Conservation (phyloP, 345 rosid species). For the Hibiscus syriacus region DNA sequence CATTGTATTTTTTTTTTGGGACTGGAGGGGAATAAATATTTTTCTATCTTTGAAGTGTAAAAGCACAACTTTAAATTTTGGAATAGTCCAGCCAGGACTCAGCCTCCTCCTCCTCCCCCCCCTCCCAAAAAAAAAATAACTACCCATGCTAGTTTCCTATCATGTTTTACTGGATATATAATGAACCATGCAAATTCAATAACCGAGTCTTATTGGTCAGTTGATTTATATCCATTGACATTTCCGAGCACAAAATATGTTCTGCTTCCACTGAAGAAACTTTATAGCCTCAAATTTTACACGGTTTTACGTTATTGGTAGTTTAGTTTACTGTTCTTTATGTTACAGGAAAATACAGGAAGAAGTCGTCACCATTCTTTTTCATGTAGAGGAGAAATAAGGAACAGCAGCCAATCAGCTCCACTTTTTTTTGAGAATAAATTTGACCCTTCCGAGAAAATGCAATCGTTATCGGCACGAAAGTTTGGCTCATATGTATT, state of each 20-base stretch:
- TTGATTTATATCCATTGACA: not conserved
- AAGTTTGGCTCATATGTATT: conserved; percentile 73
- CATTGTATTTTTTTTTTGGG: not conserved
- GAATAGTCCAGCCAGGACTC: not conserved
- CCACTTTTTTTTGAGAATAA: conserved; percentile 61
- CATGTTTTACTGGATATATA: not conserved
- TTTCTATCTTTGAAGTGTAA: not conserved
- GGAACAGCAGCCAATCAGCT: conserved; percentile 60
- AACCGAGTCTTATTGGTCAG: not conserved
- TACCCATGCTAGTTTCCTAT: not conserved
- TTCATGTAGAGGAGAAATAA: conserved; percentile 32
- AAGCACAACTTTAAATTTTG: not conserved
- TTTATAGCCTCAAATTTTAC: conserved; percentile 10
- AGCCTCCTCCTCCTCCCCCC: not conserved
- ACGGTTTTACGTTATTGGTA: not conserved
- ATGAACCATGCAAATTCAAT: not conserved
- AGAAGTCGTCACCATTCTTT: conserved; percentile 28
- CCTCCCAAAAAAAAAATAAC: no score
- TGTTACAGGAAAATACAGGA: conserved; percentile 44
- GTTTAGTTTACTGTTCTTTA: not conserved
- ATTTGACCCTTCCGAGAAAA: conserved; percentile 41
- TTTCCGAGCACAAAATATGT: not conserved
- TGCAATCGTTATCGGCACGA: conserved; percentile 43
- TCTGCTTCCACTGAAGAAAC: not conserved
- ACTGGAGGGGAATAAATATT: not conserved